Evolutionary conservation across 164 flowering plant genomes (phyloP).

Genomic region (Magnolia kwangsiensis): DNA sequence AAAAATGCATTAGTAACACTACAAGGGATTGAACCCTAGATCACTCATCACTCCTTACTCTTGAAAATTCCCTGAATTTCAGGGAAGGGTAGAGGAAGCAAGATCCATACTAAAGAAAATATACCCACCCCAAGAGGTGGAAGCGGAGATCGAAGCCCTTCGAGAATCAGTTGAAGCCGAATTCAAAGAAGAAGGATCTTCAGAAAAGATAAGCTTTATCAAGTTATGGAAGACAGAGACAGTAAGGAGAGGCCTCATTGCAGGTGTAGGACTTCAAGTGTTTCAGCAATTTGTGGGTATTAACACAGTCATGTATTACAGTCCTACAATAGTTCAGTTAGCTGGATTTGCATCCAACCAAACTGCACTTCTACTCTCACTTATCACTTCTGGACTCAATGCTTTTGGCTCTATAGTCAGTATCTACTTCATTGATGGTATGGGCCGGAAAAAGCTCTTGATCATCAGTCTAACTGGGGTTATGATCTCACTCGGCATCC

Average conservation of each 20-base stretch:
- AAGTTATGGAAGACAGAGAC: constrained; percentile 39
- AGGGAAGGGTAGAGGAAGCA: constrained; percentile 61
- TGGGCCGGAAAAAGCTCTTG: constrained; percentile 63
- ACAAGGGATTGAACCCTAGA: too few relatives aligned
- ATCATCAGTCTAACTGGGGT: constrained; percentile 51
- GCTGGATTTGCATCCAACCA: constrained; percentile 64
- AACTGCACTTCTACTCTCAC: constrained; percentile 62
- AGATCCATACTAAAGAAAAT: constrained; percentile 30
- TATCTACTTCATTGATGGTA: constrained; percentile 57
- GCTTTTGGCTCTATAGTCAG: constrained; percentile 60
- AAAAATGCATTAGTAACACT: too few relatives aligned
- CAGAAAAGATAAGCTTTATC: constrained; percentile 34
- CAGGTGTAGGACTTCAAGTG: constrained; percentile 63
- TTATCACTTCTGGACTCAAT: constrained; percentile 61
- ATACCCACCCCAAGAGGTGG: constrained; percentile 29
- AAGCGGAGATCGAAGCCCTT: constrained; percentile 44
- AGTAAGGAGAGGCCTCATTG: constrained; percentile 50
- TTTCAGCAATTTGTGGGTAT: constrained; percentile 77
- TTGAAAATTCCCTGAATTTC: constrained; percentile 1
- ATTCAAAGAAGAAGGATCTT: constrained; percentile 26
- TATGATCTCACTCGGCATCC: constrained; percentile 40
- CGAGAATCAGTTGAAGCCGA: constrained; percentile 49
- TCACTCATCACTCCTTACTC: too few relatives aligned
- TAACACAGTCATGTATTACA: constrained; percentile 78
- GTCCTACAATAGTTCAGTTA: constrained; percentile 65